Conservation (phyloP, 2,329 filamentous ascomycete species). For the Canariomyces notabilis region DNA sequence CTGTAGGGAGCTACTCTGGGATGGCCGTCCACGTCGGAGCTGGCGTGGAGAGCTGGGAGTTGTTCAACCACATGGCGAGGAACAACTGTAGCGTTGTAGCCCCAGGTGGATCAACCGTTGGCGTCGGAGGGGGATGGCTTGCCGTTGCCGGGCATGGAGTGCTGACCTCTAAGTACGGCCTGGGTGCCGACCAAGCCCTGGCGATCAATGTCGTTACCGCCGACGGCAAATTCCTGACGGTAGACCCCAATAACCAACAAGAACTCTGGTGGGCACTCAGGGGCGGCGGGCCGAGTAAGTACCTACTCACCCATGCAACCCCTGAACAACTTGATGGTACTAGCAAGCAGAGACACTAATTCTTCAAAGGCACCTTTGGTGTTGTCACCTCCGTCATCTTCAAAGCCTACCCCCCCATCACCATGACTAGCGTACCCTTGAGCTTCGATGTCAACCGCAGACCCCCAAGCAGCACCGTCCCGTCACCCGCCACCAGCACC, state of each 20-base stretch:
- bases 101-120: slow-evolving; percentile 32
- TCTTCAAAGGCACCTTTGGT: slow-evolving; percentile 22
- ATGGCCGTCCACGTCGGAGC: slow-evolving; percentile 45
- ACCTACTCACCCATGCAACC: too few relatives aligned
- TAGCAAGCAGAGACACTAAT: background rate
- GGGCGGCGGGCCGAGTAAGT: slow-evolving; percentile 32
- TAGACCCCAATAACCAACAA: slow-evolving; percentile 34
- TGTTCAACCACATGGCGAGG: slow-evolving; percentile 29
- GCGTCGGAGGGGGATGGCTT: slow-evolving; percentile 46
- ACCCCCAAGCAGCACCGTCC: slow-evolving; percentile 3
- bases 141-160: slow-evolving; percentile 47
- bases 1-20: slow-evolving; percentile 35
- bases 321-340: background rate
- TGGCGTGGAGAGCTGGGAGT: slow-evolving; percentile 33
- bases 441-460: slow-evolving; percentile 18
- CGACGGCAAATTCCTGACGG: slow-evolving; percentile 40
- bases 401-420: slow-evolving; percentile 24
- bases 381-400: slow-evolving; percentile 26
- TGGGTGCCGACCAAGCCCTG: slow-evolving; percentile 49
- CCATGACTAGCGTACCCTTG: slow-evolving; percentile 13
- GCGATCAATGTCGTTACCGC: slow-evolving; percentile 45
- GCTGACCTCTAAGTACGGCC: slow-evolving; percentile 42
- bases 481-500: slow-evolving; percentile 7
- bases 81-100: slow-evolving; percentile 32
- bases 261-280: slow-evolving; percentile 40